A percentile compares a stretch with the other conserved stretches of the same genome.
These are phyloP conservation scores for Daldinia childiae DNA, from an alignment of 495 filamentous ascomycete species.

Conservation along the genomic window DNA sequence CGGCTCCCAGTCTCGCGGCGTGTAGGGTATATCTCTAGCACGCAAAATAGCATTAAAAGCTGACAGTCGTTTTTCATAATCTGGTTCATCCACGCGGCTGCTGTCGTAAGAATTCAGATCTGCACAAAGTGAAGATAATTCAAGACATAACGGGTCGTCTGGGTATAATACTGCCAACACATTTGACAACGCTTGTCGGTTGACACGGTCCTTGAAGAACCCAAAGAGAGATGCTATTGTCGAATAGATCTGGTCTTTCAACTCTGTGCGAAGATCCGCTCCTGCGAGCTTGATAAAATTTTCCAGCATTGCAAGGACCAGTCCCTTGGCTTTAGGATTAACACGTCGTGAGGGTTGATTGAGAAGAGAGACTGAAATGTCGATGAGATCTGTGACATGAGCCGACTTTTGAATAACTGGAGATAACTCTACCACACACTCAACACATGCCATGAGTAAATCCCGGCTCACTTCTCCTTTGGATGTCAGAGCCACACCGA, in stretches of 20 bases:
- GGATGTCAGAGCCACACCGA: constrained; percentile 69
- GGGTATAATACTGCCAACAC: constrained; percentile 75
- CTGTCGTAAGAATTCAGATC: constrained; percentile 80
- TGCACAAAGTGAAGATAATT: constrained; percentile 75
- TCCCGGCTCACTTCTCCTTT: constrained; percentile 71
- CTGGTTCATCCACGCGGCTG: constrained; percentile 77
- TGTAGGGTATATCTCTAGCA: constrained; percentile 60
- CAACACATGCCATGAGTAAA: constrained; percentile 78
- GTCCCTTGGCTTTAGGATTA: constrained; percentile 82
- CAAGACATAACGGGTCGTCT: constrained; percentile 65
- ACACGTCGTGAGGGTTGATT: constrained; percentile 83
- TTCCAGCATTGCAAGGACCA: constrained; percentile 77
- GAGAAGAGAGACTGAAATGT: constrained; percentile 80
- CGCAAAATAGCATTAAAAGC: constrained; percentile 81
- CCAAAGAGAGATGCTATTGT: constrained; percentile 81
- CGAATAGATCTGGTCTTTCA: constrained; percentile 67
- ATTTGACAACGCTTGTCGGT: constrained; percentile 73
- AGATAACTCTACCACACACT: constrained; percentile 76
- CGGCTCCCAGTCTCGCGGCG: constrained; percentile 86
- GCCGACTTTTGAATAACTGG: constrained; percentile 74
- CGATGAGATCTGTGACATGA: constrained; percentile 76
- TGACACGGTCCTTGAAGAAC: constrained; percentile 82
- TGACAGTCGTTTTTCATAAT: constrained; percentile 81
- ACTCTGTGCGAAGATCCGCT: constrained; percentile 61
- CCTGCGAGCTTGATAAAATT: constrained; percentile 75